phyloP scores from a whole-genome alignment of 768 basidiomycete genomes.

The Udeniomyces megalosporus region DNA sequence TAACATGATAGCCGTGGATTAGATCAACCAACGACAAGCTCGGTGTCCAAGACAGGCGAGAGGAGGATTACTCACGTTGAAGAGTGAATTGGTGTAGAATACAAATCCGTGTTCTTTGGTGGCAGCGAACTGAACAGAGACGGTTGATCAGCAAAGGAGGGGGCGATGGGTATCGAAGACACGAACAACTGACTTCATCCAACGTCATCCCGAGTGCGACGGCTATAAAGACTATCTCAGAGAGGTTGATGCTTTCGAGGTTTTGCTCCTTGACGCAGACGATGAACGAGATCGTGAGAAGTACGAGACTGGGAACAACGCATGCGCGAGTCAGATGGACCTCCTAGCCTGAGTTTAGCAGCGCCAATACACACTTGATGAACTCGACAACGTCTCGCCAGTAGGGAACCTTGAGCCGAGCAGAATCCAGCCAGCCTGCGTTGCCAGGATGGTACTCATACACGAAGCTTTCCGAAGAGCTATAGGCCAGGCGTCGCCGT shows the following conservation, averaged over 20 bases:
- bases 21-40: background rate
- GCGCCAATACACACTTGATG: too few relatives aligned
- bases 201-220: slow-evolving; percentile 62
- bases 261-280: slow-evolving; percentile 40
- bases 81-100: slow-evolving; percentile 10
- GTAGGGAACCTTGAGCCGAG: slow-evolving; percentile 1
- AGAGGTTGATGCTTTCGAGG: slow-evolving; percentile 37
- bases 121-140: slow-evolving; percentile 4
- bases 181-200: slow-evolving; percentile 38
- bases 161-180: too few relatives aligned
- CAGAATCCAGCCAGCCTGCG: slow-evolving; percentile 39
- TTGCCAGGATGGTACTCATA: slow-evolving; percentile 27
- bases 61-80: slow-evolving; percentile 1
- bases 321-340: too few relatives aligned
- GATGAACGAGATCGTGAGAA: background rate
- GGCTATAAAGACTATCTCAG: slow-evolving; percentile 59
- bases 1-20: too few relatives aligned
- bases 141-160: background rate
- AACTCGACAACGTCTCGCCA: slow-evolving; percentile 9
- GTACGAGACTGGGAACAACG: slow-evolving; percentile 1
- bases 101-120: slow-evolving; percentile 2
- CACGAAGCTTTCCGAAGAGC: slow-evolving; percentile 11
- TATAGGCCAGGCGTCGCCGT: too few relatives aligned
- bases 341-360: too few relatives aligned
- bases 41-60: background rate